A percentile compares a stretch with the other conserved stretches of the same genome.
phyloP scores from a whole-genome alignment of 371 early-diverging fungal species.

The Capillidium heterosporum region DNA sequence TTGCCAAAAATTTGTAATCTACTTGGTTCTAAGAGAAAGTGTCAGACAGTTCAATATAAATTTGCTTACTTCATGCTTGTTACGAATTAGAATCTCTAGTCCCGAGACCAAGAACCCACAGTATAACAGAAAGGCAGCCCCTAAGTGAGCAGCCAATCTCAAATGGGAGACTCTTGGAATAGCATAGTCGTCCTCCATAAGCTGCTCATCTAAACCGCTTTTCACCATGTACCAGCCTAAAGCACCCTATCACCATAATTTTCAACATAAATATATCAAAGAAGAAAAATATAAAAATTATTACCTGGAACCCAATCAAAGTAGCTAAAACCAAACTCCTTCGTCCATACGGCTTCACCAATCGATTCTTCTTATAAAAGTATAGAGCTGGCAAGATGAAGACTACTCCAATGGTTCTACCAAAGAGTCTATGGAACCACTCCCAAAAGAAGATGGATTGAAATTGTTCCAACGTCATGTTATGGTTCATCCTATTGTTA shows the following conservation, averaged over 20 bases:
- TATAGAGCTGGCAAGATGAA: constrained; percentile 72
- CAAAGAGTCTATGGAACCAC: constrained; percentile 90
- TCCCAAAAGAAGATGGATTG: constrained; percentile 93
- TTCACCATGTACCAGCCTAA: constrained; percentile 98
- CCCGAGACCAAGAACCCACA: constrained; percentile 58
- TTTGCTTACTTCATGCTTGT: not conserved
- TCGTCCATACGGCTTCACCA: constrained; percentile 43
- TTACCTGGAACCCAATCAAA: constrained; percentile 69
- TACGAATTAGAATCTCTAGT: constrained; percentile 17
- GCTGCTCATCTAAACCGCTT: constrained; percentile 65
- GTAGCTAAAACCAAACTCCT: constrained; percentile 52
- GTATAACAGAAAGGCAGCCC: constrained; percentile 78
- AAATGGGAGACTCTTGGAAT: constrained; percentile 88
- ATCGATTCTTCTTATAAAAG: constrained; percentile 61
- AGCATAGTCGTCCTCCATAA: constrained; percentile 57
- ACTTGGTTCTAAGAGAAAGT: constrained; percentile 41
- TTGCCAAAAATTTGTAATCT: too few relatives aligned
- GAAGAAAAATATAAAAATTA: not conserved
- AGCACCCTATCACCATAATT: constrained; percentile 33
- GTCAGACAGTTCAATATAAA: not conserved
- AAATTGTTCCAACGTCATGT: constrained; percentile 80
- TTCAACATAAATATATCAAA: not conserved
- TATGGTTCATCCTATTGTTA: constrained; percentile 41
- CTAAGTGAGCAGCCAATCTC: constrained; percentile 82
- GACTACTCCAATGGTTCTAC: constrained; percentile 76